Evolutionary conservation across 306 rosid genomes (phyloP).

Genomic region (Prunus mongolica): DNA sequence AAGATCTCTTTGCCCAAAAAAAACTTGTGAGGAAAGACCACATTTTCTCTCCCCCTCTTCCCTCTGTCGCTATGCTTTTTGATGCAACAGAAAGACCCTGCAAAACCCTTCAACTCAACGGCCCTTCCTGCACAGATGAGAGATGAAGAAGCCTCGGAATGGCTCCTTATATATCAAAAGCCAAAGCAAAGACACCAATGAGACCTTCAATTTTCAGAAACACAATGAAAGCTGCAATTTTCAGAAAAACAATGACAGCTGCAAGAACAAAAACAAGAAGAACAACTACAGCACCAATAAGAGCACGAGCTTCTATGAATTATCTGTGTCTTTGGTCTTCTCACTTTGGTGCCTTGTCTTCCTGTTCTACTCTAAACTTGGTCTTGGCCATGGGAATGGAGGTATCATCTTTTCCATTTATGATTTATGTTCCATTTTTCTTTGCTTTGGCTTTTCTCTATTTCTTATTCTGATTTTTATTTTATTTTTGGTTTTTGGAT

Average conservation of each 20-base stretch:
- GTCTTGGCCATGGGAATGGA: slow-evolving; percentile 50
- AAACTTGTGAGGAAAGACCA: background rate
- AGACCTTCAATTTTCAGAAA: slow-evolving; percentile 1
- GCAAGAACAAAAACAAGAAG: slow-evolving; percentile 8
- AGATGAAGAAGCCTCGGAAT: slow-evolving; percentile 48
- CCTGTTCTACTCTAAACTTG: slow-evolving; percentile 51
- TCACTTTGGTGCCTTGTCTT: slow-evolving; percentile 63
- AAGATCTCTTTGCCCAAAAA: too few species aligned
- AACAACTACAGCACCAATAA: slow-evolving; percentile 22
- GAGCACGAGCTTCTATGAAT: slow-evolving; percentile 43
- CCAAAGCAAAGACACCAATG: slow-evolving; percentile 18
- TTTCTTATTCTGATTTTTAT: too few species aligned
- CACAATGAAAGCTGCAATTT: slow-evolving; percentile 8
- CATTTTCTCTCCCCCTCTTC: background rate
- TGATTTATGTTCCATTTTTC: background rate
- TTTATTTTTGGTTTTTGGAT: background rate
- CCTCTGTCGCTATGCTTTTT: background rate
- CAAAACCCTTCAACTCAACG: background rate
- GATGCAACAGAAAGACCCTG: background rate
- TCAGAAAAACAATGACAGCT: slow-evolving; percentile 2
- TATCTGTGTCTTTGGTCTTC: slow-evolving; percentile 61
- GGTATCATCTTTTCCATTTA: slow-evolving; percentile 26
- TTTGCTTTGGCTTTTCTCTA: background rate
- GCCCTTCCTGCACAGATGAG: slow-evolving; percentile 23
- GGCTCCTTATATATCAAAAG: slow-evolving; percentile 31